These are phyloP conservation scores for Euphorbia neoarborescens DNA, from an alignment of 441 rosid genomes.

Conservation along the genomic window DNA sequence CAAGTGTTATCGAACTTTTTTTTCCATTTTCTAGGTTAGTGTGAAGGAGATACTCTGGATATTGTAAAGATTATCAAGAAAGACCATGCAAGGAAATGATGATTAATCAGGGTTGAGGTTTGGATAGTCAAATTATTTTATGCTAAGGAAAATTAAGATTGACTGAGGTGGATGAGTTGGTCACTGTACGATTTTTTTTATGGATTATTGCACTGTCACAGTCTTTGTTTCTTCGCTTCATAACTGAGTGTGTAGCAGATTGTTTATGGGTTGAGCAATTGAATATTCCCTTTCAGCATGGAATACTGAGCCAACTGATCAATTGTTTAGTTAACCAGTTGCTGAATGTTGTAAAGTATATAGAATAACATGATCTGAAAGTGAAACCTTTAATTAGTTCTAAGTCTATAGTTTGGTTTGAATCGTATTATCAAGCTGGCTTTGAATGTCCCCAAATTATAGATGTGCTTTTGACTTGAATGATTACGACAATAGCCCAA, in stretches of 20 bases:
- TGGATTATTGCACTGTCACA: background rate
- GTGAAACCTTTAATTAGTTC: background rate
- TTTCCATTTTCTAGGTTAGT: background rate
- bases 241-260: background rate
- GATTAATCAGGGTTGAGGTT: background rate
- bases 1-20: too few relatives aligned
- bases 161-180: background rate
- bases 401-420: conserved; percentile 6
- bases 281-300: background rate
- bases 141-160: background rate
- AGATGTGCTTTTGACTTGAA: background rate
- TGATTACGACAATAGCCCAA: background rate
- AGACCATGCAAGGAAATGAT: background rate
- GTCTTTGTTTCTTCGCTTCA: background rate
- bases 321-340: background rate
- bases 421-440: background rate
- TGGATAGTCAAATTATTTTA: background rate
- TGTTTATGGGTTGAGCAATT: background rate
- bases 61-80: background rate
- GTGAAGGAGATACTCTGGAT: background rate
- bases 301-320: background rate
- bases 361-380: background rate
- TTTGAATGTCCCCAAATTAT: background rate
- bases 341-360: background rate
- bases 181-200: background rate